Evolutionary conservation across 2,329 filamentous ascomycete genomes (phyloP), one percentile per base, ranked within the genome.

Genomic region (Colletotrichum abscissum): DNA sequence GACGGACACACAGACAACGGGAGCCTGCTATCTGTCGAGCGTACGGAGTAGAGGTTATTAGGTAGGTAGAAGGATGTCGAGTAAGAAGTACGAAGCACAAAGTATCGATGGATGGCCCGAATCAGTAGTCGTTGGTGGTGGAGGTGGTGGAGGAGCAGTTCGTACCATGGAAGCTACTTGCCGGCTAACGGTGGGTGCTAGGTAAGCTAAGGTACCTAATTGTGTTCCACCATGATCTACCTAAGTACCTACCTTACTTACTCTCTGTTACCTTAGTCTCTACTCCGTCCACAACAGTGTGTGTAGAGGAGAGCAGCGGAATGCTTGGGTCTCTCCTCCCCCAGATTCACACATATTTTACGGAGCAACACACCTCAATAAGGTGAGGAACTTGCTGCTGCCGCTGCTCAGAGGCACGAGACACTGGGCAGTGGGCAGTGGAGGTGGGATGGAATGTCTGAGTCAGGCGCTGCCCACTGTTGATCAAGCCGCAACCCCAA

Each of bases 391-490:
- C 52, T 55, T 55, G 52, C n/a, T 14, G 24, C 52, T 26, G 52
- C 52, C 22, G 33, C 33, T 24, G 22, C 9, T 54, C 24, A 11
- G 52, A 12, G 24, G 52, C 52, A 54, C 22, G 16, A 16, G 38
- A 14, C 38, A 42, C 33, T 35, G 16, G 38, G 38, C 38, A 42
- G 14, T 42, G 22, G 11, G 22, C 22, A n/a, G 6, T n/a, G 42
- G 42, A 49, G 42, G 42, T 49, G 42, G 42, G 42, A 49, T 35
- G 42, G 26, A n/a, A 59, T 56, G 67, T 70, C 60, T 66, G 67
- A 73, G 67, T 73, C 67, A 70, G 67, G 67, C 58, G 49, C 33
- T 57, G 26, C 56, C 67, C 46, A 60, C 60, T 55, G 14, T 63
- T 54, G 59, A 56, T 54, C 52, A 63, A 28, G 33, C 19, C 52